A percentile compares a stretch with the other conserved stretches of the same genome.
phyloP scores from a whole-genome alignment of 208 protist species.

The Naegleria lovaniensis region DNA sequence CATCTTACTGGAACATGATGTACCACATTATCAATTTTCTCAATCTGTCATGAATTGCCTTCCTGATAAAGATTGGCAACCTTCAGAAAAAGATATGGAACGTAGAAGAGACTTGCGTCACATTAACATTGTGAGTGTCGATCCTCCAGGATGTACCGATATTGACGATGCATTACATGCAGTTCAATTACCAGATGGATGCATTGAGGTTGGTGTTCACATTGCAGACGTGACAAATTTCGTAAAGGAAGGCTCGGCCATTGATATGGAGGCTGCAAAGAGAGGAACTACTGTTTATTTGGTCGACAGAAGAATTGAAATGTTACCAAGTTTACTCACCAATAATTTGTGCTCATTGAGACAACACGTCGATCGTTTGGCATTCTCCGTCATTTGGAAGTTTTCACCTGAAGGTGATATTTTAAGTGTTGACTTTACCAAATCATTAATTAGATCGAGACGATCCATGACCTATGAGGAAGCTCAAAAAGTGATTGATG shows the following conservation, averaged over 20 bases:
- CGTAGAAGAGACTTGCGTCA: slow-evolving; percentile 73
- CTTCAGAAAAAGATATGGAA: slow-evolving; percentile 55
- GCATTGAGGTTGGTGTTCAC: slow-evolving; percentile 89
- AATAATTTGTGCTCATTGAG: slow-evolving; percentile 90
- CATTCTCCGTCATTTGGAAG: slow-evolving; percentile 87
- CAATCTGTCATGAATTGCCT: slow-evolving; percentile 59
- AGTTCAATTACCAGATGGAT: slow-evolving; percentile 62
- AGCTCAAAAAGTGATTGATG: slow-evolving; percentile 84
- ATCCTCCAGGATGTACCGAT: slow-evolving; percentile 85
- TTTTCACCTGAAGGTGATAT: slow-evolving; percentile 36
- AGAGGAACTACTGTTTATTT: slow-evolving; percentile 90
- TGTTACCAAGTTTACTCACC: slow-evolving; percentile 88
- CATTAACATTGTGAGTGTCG: slow-evolving; percentile 77
- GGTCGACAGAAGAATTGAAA: slow-evolving; percentile 89
- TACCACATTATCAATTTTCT: slow-evolving; percentile 40
- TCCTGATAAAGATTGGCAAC: slow-evolving; percentile 67
- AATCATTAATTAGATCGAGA: slow-evolving; percentile 81
- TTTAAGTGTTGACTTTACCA: slow-evolving; percentile 67
- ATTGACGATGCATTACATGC: slow-evolving; percentile 77
- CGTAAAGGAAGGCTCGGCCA: slow-evolving; percentile 70
- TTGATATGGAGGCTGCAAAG: slow-evolving; percentile 85
- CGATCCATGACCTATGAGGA: slow-evolving; percentile 84
- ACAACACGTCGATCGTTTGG: slow-evolving; percentile 74
- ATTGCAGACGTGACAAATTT: slow-evolving; percentile 96
- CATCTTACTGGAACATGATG: slow-evolving; percentile 83